Base-by-base conservation (phyloP, 129 eudicot genomes). In the Escallonia rubra region DNA sequence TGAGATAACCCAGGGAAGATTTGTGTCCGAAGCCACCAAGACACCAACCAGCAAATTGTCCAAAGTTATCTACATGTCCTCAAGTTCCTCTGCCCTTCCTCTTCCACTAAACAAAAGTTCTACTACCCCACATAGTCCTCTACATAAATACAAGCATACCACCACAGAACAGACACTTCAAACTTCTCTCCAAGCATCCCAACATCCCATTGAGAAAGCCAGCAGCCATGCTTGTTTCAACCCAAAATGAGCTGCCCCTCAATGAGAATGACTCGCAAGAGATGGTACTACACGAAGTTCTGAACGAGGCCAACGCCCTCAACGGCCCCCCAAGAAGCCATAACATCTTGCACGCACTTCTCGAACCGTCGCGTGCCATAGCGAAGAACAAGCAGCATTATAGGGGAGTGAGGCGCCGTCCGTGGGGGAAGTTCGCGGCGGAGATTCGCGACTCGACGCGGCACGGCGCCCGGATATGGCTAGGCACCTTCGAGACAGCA, bases 201-300 rank as follows among this genome's bases (percentile, higher is more conserved):
- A 50, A 50, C 9, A 5, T 8, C 55, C 55, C 8, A 50, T 50
- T 50, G 12, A n/a, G 55, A n/a, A 10, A 44, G 45, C 41, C 38
- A 63, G 5, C 4, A 53, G 6, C 41, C 59, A 85, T 85, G 87
- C 76, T 51, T 23, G 79, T 68, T 59, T 38, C 78, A 16, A 15
- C 80, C 15, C 76, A 76, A 72, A 43, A 14, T 10, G 86, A 87
- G 63, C 67, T 88, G 57, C 96, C 96, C 57, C 68, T 88, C 8
- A 88, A 88, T 52, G 96, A 88, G 57, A 78, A 88, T 52, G 96
- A 85, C 53, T 88, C 96, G 15, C 91, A 88, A 82, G 96, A 88
- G 12, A 85, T 88, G 85, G 78, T 88, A 4, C 74, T 88, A 16
- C 73, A 68, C 43, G 78, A 88, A 64, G 83, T 88, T 41, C 87